phyloP scores from a whole-genome alignment of 2,329 filamentous ascomycete genomes.

The Talaromyces sp. region DNA sequence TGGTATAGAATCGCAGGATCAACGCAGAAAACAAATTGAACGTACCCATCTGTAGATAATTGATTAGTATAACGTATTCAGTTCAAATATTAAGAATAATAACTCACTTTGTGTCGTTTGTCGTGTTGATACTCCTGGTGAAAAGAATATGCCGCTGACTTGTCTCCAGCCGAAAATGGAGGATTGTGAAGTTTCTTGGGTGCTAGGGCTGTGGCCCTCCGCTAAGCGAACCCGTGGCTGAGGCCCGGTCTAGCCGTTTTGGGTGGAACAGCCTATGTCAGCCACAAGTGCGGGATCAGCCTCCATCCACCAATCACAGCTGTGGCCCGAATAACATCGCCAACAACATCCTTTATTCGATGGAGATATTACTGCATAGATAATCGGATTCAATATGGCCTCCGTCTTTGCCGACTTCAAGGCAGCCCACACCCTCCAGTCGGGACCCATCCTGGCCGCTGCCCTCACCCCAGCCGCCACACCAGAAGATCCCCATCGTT shows the following conservation, averaged over 20 bases:
- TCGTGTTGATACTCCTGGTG: constrained; percentile 45
- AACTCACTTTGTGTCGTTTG: constrained; percentile 31
- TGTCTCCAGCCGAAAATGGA: constrained; percentile 35
- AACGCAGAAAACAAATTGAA: constrained; percentile 25
- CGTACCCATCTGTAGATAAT: constrained; percentile 61
- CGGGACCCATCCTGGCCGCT: constrained; percentile 71
- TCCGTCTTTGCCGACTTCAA: constrained; percentile 71
- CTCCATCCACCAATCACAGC: constrained; percentile 17
- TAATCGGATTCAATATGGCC: constrained; percentile 58
- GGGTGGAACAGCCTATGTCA: constrained; percentile 9
- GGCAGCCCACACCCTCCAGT: constrained; percentile 61
- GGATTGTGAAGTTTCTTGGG: constrained; percentile 43
- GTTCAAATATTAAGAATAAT: constrained; percentile 22
- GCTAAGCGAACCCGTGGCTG: constrained; percentile 40
- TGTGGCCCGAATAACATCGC: constrained; percentile 8
- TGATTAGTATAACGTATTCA: constrained; percentile 11
- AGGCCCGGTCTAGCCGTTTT: constrained; percentile 30
- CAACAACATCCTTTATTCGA: not conserved
- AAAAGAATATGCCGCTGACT: constrained; percentile 36
- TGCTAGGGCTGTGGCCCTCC: constrained; percentile 47
- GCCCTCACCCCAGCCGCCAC: constrained; percentile 72
- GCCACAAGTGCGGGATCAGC: constrained; percentile 21
- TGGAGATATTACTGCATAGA: not conserved
- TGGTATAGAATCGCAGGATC: constrained; percentile 3
- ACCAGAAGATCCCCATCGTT: constrained; percentile 59